Conservation (phyloP, 116 monocot species). For the Trichopus zeylanicus region DNA sequence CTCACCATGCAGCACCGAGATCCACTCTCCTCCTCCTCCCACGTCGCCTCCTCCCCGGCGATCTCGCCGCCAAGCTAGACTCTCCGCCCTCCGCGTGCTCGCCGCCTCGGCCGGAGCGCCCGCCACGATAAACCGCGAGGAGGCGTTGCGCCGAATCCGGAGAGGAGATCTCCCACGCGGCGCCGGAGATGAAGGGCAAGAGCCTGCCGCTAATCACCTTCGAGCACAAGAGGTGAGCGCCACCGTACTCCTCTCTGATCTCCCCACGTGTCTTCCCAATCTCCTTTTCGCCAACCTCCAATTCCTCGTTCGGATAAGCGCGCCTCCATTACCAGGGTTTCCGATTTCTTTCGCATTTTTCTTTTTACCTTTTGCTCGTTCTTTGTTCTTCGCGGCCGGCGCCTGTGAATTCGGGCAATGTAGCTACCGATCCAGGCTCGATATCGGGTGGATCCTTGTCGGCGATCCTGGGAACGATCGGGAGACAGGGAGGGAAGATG, state of each 20-base stretch:
- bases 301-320: background rate
- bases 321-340: conserved; percentile 3
- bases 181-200: conserved; percentile 19
- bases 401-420: conserved; percentile 1
- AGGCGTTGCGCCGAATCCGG: background rate
- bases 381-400: background rate
- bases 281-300: background rate
- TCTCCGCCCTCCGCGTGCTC: background rate
- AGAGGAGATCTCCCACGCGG: background rate
- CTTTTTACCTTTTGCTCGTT: background rate
- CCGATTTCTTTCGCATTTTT: background rate
- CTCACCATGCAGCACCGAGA: background rate
- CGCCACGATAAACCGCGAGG: background rate
- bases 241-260: background rate
- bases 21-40: background rate
- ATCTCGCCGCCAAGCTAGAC: background rate
- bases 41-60: background rate
- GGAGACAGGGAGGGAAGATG: background rate
- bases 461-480: background rate
- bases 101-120: background rate
- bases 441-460: background rate
- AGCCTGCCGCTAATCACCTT: conserved; percentile 30
- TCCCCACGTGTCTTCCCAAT: conserved; percentile 15
- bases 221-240: conserved; percentile 54
- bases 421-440: background rate